A percentile compares a stretch with the other conserved stretches of the same genome.
These are phyloP conservation scores for Talaromyces sp. DNA, from an alignment of 2,329 filamentous ascomycete species.

Conservation along the genomic window DNA sequence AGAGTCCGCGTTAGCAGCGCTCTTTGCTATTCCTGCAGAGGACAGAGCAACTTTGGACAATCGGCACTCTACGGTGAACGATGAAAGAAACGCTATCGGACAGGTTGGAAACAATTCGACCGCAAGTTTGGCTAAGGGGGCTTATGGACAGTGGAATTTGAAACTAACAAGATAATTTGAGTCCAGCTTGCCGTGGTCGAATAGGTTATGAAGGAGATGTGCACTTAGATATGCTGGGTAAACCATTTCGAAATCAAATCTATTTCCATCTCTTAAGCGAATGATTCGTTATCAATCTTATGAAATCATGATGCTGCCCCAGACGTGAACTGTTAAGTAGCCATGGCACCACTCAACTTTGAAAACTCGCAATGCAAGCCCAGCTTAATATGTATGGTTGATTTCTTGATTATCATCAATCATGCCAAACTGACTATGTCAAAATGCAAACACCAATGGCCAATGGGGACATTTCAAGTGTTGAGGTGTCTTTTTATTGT, in stretches of 20 bases:
- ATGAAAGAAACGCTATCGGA: background rate
- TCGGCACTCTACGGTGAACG: background rate
- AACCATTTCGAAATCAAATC: background rate
- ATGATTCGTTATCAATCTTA: too few species aligned
- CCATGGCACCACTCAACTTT: background rate
- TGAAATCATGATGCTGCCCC: too few species aligned
- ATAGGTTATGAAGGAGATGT: background rate
- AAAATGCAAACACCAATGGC: too few species aligned
- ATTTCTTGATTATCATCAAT: too few species aligned
- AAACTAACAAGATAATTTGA: background rate
- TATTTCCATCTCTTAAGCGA: background rate
- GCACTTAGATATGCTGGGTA: background rate
- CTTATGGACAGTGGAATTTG: slow-evolving; percentile 4
- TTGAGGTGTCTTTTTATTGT: background rate
- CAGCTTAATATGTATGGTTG: too few species aligned
- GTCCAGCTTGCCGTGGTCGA: background rate
- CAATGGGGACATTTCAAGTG: background rate
- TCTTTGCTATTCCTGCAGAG: slow-evolving; percentile 6
- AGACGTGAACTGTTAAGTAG: too few species aligned
- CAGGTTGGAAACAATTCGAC: background rate
- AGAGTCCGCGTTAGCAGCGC: slow-evolving; percentile 2
- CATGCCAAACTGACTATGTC: too few species aligned
- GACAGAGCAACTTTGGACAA: slow-evolving; percentile 2
- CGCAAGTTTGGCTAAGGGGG: background rate
- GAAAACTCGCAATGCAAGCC: background rate